Evolutionary conservation across 306 rosid genomes (phyloP), one percentile per base, ranked within the genome.

Genomic region (Arachis hypogaea): DNA sequence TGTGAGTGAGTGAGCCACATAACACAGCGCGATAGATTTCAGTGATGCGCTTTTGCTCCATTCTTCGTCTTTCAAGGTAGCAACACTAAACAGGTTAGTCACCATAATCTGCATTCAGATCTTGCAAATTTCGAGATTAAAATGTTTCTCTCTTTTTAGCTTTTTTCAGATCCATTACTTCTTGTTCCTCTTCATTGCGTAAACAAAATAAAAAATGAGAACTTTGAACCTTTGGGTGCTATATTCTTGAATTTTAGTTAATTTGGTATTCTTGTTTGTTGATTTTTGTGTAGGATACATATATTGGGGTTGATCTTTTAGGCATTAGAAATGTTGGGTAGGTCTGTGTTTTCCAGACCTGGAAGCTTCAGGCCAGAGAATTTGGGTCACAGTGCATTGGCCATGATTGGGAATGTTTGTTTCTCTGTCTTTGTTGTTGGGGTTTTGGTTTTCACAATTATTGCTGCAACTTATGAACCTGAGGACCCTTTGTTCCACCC

Each of bases 401-500:
- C 97, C 69, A 41, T 90, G 90, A 86, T 95, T 80, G 89, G 98
- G 45, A 95, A 92, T 71, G 93, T 95, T 42, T 86, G 99, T 78
- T 95, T 95, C 78, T 85, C 98, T 3, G 63, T 92, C 38, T 95
- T 95, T 81, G 98, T 95, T 69, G 30, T 92, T 60, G 98, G 97
- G 44, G 98, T 95, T 38, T 68, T 95, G 47, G 82, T 95, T 69
- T 95, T 95, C 38, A 95, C 99, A 16, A 85, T 95, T 52, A 90
- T 95, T 47, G 99, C 99, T 50, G 99, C 98, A 59, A 95, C 97
- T 10, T 95, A 95, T 74, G 92, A 95, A 60, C 99, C 99, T 28
- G 99, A 95, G 80, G 99, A 95, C 58, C 99, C 98, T 58, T 76
- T 95, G 83, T 95, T 95, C 79, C 93, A 88, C 77, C 99, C 99